Percentiles rank a stretch among this genome's conserved stretches.
Conservation (phyloP, 2,329 filamentous ascomycete species). For the Fusarium humuli region DNA sequence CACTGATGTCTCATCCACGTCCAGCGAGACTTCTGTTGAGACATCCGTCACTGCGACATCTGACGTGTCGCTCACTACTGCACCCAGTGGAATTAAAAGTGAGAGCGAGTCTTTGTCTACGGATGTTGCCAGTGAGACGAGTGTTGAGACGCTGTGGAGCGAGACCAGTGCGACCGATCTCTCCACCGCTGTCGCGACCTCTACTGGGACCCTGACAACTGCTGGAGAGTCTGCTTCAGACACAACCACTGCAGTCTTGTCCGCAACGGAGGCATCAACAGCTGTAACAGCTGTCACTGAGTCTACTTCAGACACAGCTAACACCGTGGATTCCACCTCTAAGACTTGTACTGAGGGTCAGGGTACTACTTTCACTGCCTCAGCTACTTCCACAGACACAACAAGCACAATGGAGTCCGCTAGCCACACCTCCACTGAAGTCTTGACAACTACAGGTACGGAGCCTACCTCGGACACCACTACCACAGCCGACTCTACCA, state of each 20-base stretch:
- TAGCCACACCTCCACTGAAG: too few relatives aligned
- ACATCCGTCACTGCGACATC: not conserved
- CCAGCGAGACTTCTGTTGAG: not conserved
- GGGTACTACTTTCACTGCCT: too few relatives aligned
- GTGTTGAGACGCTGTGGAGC: not conserved
- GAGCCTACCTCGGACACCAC: not conserved
- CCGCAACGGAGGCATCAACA: too few relatives aligned
- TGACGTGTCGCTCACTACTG: not conserved
- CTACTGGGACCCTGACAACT: not conserved
- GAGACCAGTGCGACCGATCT: not conserved
- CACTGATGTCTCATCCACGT: not conserved
- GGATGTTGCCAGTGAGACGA: accelerated
- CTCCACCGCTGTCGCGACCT: not conserved
- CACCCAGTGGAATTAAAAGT: not conserved
- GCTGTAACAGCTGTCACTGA: too few relatives aligned
- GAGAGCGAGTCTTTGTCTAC: not conserved
- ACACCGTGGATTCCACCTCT: not conserved
- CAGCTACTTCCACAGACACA: too few relatives aligned
- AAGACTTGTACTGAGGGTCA: too few relatives aligned
- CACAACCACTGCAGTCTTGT: too few relatives aligned
- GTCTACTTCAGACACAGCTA: too few relatives aligned
- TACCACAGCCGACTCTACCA: not conserved
- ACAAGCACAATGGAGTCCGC: too few relatives aligned
- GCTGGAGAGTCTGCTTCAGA: too few relatives aligned
- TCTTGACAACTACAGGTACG: not conserved